Conservation (phyloP, 2,329 filamentous ascomycete genomes). For the Colletotrichum brevisporum region DNA sequence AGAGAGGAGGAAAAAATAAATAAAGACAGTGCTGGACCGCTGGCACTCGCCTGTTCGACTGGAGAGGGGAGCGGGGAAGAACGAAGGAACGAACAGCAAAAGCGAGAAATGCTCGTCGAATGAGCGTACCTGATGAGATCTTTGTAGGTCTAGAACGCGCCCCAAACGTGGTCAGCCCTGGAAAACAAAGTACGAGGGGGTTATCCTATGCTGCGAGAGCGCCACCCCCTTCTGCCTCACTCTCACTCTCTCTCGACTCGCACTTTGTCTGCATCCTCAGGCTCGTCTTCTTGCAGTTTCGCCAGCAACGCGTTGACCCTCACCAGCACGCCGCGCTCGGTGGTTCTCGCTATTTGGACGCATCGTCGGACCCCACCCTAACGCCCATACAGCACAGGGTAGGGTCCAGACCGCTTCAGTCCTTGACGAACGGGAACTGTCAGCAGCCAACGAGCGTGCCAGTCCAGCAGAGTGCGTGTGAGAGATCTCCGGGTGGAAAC, state of each 20-base stretch:
- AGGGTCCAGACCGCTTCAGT: slow-evolving; percentile 26
- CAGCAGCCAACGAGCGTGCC: slow-evolving; percentile 13
- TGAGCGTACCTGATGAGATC: slow-evolving; percentile 51
- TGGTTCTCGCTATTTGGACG: slow-evolving; percentile 6
- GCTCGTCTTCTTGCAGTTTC: neutral
- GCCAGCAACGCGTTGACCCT: neutral
- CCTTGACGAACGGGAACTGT: slow-evolving; percentile 10
- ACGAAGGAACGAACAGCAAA: slow-evolving; percentile 6
- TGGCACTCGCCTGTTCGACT: slow-evolving; percentile 15
- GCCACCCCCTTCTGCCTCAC: slow-evolving; percentile 24
- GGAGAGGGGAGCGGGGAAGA: slow-evolving; percentile 11
- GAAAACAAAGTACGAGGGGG: slow-evolving; percentile 14
- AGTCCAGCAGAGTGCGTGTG: neutral
- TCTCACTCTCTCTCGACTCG: slow-evolving; percentile 4
- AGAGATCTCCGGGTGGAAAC: neutral
- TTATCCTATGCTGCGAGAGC: slow-evolving; percentile 4
- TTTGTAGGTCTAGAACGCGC: slow-evolving; percentile 53
- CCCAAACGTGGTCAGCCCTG: slow-evolving; percentile 39
- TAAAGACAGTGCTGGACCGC: slow-evolving; percentile 20
- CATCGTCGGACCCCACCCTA: slow-evolving; percentile 22
- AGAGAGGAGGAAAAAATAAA: neutral
- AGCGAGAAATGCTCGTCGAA: slow-evolving; percentile 31
- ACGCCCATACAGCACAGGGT: slow-evolving; percentile 10
- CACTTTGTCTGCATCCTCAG: neutral
- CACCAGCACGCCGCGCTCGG: neutral